Evolutionary conservation across 768 basidiomycete species (phyloP).

Genomic region (Rhizopogon rudus): DNA sequence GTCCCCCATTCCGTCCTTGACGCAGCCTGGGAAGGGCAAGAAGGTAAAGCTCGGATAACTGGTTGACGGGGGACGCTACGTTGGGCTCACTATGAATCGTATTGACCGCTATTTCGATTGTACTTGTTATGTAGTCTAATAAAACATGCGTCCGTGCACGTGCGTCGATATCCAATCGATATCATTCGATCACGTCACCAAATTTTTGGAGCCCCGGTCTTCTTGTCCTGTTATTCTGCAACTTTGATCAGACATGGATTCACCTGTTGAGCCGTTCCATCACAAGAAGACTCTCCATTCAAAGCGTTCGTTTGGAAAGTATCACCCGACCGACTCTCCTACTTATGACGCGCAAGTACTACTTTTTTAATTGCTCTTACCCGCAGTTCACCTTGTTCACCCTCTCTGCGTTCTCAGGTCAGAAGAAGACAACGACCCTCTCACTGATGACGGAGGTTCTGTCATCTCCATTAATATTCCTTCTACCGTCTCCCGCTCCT

Average conservation of each 20-base stretch:
- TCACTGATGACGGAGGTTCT: conserved; percentile 70
- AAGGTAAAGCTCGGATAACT: conserved; percentile 14
- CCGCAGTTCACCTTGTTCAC: conserved; percentile 13
- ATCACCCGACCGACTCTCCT: conserved; percentile 59
- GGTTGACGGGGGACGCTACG: too few relatives aligned
- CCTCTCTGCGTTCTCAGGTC: conserved; percentile 41
- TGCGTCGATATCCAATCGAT: too few relatives aligned
- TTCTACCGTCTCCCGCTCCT: conserved; percentile 12
- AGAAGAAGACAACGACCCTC: conserved; percentile 84
- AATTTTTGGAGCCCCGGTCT: too few relatives aligned
- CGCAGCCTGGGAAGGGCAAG: conserved; percentile 5
- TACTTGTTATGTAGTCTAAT: too few relatives aligned
- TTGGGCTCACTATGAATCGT: too few relatives aligned
- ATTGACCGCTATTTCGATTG: too few relatives aligned
- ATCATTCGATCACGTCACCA: too few relatives aligned
- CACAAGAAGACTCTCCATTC: conserved; percentile 30
- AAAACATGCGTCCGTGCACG: too few relatives aligned
- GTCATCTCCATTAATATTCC: conserved; percentile 38
- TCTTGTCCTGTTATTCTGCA: too few relatives aligned
- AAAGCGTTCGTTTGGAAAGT: conserved; percentile 70
- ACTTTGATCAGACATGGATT: conserved; percentile 13
- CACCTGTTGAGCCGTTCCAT: conserved; percentile 18
- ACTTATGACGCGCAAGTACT: conserved; percentile 67
- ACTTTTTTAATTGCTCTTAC: neutral
- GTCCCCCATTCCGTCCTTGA: conserved; percentile 2